Conservation (phyloP, 2,329 filamentous ascomycete species). For the Hymenoscyphus fructigenus region DNA sequence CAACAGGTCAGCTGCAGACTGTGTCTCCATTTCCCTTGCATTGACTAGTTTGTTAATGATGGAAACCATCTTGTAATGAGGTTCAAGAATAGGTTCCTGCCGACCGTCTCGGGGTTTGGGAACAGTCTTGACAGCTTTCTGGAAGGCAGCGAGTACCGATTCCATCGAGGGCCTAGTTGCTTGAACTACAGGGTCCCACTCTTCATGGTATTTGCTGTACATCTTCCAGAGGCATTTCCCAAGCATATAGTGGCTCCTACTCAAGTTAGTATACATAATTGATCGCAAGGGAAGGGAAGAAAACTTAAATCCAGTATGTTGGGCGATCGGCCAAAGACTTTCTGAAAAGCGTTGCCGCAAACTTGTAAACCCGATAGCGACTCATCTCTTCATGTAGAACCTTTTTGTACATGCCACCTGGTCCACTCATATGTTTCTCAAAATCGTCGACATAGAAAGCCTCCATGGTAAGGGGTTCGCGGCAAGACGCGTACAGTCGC, state of each 20-base stretch:
- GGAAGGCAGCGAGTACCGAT: slow-evolving; percentile 56
- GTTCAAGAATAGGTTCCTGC: slow-evolving; percentile 66
- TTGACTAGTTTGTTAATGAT: slow-evolving; percentile 65
- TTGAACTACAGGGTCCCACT: slow-evolving; percentile 40
- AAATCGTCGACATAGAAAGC: slow-evolving; percentile 63
- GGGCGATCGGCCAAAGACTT: slow-evolving; percentile 58
- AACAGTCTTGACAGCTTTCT: slow-evolving; percentile 58
- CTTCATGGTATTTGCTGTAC: slow-evolving; percentile 48
- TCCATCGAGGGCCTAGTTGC: slow-evolving; percentile 36
- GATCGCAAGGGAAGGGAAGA: not conserved
- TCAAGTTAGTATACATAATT: slow-evolving; percentile 27
- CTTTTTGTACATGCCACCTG: slow-evolving; percentile 56
- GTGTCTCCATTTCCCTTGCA: slow-evolving; percentile 21
- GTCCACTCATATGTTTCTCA: slow-evolving; percentile 57
- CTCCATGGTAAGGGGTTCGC: slow-evolving; percentile 67
- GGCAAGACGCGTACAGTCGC: slow-evolving; percentile 66
- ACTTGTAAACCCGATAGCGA: slow-evolving; percentile 62
- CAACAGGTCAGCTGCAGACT: slow-evolving; percentile 37
- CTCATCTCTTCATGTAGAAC: slow-evolving; percentile 56
- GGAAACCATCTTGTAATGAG: slow-evolving; percentile 70
- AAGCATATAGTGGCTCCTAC: slow-evolving; percentile 63
- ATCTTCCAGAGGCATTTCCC: slow-evolving; percentile 75
- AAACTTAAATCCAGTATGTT: slow-evolving; percentile 60
- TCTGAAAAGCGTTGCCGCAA: slow-evolving; percentile 60
- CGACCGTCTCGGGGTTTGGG: slow-evolving; percentile 60